Evolutionary conservation across 1,284 basidiomycete species (phyloP), one percentile per base, ranked within the genome.

Genomic region (Melampsora americana): DNA sequence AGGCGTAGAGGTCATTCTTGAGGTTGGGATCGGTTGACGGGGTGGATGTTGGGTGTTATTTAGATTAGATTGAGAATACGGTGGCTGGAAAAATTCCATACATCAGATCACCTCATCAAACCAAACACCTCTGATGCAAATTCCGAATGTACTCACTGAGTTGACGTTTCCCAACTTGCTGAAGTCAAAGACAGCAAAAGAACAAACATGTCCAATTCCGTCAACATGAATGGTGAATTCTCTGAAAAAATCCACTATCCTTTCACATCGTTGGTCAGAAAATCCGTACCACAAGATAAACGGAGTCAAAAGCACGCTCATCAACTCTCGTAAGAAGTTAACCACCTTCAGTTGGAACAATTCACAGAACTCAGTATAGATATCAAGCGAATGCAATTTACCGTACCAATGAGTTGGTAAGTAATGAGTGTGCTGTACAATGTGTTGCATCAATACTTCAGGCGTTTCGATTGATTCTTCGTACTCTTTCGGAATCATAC

Each of bases 111-210:
- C 20, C 20, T 39, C 35, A 20, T 35, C 35, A 59, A 39, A 32
- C 18, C 32, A 1, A 48, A 14, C 9, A 59, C 5, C 44, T 66
- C 18, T 56, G 42, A 23, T 32, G 9, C 26, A 56, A 14, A 56
- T 56, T 23, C 18, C 7, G 18, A 56, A 56, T 6, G 53, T 56
- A 50, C 72, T 67, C 30, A 75, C 72, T 23, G 53, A 60, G 23
- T 14, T 32, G n/a, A 32, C 66, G 18, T 60, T 48, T n/a, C 66
- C 72, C 12, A 75, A 62, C 59, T 75, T 75, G 42, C 66, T 68
- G 56, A 98, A 97, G 83, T 98, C 94, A 82, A 99, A 99, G 74
- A 96, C 95, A 0, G 95, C 96, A 84, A 98, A 99, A 77, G 91
- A 93, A 82, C 96, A 99, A 11, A 99, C 92, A 81, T 96, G 95